Evolutionary conservation across 352 stramenopile genomes (phyloP), one percentile per base, ranked within the genome.

Genomic region (Globisporangium emineosum): DNA sequence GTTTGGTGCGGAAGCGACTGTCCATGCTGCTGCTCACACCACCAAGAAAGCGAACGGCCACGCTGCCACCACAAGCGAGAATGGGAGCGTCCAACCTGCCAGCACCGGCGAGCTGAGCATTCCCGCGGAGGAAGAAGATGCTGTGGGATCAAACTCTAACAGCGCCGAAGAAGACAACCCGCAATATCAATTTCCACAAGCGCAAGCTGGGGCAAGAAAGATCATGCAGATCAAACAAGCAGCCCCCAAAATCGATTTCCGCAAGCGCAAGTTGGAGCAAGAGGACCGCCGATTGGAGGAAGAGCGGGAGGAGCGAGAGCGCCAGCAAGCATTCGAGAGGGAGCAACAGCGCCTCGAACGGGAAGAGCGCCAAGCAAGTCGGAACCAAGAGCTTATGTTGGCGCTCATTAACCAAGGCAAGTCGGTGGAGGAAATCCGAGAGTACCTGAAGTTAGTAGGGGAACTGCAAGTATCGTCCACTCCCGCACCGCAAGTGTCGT

Each of bases 1-100:
- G 4, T 67, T 59, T n/a, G 52, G 45, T 9, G 62, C 64, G 4
- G 40, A 65, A 17, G 47, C n/a, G n/a, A 12, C 23, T 10, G 3
- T 10, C 9, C n/a, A 17, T 30, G 3, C 21, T 15, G 8, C 15
- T 43, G n/a, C n/a, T n/a, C 37, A 5, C 37, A 5, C 37, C 37
- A 2, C 37, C 15, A 45, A 45, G 37, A n/a, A 17, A 8, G 1
- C 15, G 37, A 21, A 21, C 37, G 15, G 15, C 5, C 37, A 45
- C 4, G 37, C 13, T 45, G 15, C 17, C 37, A 45, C 15, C 10
- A n/a, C 37, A 4, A 8, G 19, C 37, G 15, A 45, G 15, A 45
- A 45, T 19, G 15, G 5, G 37, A 19, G 15, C 17, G 15, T 19
- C 0, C 37, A n/a, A 10, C 12, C 37, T 6, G 17, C 40, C 6